Base-by-base conservation (phyloP, 148 eudicot genomes). In the Nepenthes gracilis region DNA sequence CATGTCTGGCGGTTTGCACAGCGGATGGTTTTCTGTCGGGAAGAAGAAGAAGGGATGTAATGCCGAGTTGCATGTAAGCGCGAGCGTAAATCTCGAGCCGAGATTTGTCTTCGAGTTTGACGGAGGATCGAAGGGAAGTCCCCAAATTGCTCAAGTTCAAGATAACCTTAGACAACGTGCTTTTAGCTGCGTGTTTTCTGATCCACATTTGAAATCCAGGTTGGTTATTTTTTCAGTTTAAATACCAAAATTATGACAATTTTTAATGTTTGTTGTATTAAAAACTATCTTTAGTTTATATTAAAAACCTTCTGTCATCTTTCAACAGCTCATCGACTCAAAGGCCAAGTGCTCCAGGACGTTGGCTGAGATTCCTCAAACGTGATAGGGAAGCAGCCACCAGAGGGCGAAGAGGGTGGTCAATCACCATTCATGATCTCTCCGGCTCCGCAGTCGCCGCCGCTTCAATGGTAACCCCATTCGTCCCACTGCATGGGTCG, bases 381-480 rank as follows among this genome's bases (percentile, higher is more conserved):
- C 11, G 43, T 9, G 81, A 67, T 10, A 65, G 52, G 35, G 70
- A 65, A 52, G 72, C 63, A 7, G 34, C 43, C 0, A 83, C 81
- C 14, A 83, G 81, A 36, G 97, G 88, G 71, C 72, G 97, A 57
- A 92, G 88, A 60, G 97, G 97, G 1, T 92, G 97, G 97, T 85
- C 88, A 35, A 59, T 92, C 13, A 92, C 85, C 0, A 73, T 92
- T 79, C 97, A 92, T 58, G 97, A 92, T 66, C 84, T 92, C 15
- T 83, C 88, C 11, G 97, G 97, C 0, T 88, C 96, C 2, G 90
- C 96, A 0, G 96, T 92, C 0, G 97, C 97, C 0, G 77, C 83
- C 0, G 97, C 97, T 0, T 92, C 97, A 1, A 88, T 92, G 94
- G 94, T 85, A 3, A 92, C 97, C 45, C 97, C 97, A 0, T 92